Base-by-base conservation (phyloP, 1,284 basidiomycete species). In the Irpex rosettiformis region DNA sequence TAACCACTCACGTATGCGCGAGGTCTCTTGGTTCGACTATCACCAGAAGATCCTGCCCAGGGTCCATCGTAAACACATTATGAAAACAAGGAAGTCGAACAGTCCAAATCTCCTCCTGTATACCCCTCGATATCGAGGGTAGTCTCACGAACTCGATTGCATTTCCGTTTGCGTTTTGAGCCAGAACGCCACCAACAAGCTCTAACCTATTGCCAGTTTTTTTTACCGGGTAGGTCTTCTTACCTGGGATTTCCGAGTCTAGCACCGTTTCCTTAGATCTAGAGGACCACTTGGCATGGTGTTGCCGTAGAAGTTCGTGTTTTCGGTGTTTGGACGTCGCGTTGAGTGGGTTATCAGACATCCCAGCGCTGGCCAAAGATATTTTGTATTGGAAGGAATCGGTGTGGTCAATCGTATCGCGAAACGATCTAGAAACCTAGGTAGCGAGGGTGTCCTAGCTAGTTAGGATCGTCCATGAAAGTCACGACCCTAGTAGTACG, bases 311-410 rank as follows among this genome's bases (percentile, higher is more conserved):
- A 28, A 69, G 58, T 7, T 69, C 55, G 4, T 81, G 68, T 47
- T 77, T 75, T 42, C 73, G 71, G 4, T 68, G 64, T 3, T 67
- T 65, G 52, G 55, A 67, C 22, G 69, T 33, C 30, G 25, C 51
- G 43, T 65, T 60, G 3, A 62, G 64, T 4, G 69, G 65, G 2
- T 77, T 77, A 59, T 81, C 72, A 57, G 71, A 71, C 68, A 79
- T 72, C 11, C 79, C 78, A 7, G 74, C 65, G 8, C 72, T 68
- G 7, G 73, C 74, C 10, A 86, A 76, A 47, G 83, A 78, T 54
- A 86, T 76, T 18, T 63, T 71, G 60, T 83, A 83, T 62, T 79
- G 79, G 22, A 82, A 67, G 11, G 58, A 60, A 2, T 72, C 65
- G n/a, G 73, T 71, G 16, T 68, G 65, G n/a, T 68, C 66, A 16